Evolutionary conservation across 2,329 filamentous ascomycete genomes (phyloP).

Genomic region (Escovopsis weberi): DNA sequence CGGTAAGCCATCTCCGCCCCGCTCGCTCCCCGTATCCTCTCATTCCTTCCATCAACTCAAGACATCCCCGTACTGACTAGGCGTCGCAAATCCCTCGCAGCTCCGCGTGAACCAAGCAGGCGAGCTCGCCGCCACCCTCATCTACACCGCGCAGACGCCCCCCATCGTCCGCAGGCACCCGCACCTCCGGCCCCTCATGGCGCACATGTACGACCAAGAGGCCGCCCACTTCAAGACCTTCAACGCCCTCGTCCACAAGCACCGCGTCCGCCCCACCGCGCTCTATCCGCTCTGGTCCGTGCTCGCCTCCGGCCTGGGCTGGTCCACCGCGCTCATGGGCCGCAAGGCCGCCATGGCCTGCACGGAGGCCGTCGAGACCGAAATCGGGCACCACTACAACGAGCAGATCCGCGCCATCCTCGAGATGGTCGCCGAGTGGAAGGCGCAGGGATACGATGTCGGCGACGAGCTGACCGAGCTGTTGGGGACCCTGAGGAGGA

Average conservation of each 20-base stretch:
- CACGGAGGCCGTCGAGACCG: constrained; percentile 95
- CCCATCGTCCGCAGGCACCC: constrained; percentile 68
- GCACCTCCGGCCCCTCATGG: constrained; percentile 79
- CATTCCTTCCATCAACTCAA: too few relatives aligned
- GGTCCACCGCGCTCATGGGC: constrained; percentile 78
- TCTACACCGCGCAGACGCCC: constrained; percentile 81
- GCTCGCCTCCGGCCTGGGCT: constrained; percentile 69
- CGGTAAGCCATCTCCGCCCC: constrained; percentile 29
- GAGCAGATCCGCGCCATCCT: constrained; percentile 71
- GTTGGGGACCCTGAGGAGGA: constrained; percentile 60
- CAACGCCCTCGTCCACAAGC: constrained; percentile 66
- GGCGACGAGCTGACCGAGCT: constrained; percentile 64
- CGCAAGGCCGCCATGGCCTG: constrained; percentile 96
- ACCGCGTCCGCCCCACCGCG: constrained; percentile 81
- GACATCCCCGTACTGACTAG: too few relatives aligned
- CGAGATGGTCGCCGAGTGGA: constrained; percentile 65
- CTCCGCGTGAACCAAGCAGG: constrained; percentile 95
- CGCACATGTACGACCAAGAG: constrained; percentile 98
- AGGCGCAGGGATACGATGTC: constrained; percentile 63
- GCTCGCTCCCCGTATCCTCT: neutral
- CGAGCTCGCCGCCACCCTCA: constrained; percentile 89
- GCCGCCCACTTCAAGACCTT: constrained; percentile 75
- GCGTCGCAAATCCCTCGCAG: constrained; percentile 39
- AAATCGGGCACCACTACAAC: constrained; percentile 95
- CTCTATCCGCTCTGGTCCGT: constrained; percentile 84